Base-by-base conservation (phyloP, 169 alveolate genomes). In the Cryptosporidium baileyi region DNA sequence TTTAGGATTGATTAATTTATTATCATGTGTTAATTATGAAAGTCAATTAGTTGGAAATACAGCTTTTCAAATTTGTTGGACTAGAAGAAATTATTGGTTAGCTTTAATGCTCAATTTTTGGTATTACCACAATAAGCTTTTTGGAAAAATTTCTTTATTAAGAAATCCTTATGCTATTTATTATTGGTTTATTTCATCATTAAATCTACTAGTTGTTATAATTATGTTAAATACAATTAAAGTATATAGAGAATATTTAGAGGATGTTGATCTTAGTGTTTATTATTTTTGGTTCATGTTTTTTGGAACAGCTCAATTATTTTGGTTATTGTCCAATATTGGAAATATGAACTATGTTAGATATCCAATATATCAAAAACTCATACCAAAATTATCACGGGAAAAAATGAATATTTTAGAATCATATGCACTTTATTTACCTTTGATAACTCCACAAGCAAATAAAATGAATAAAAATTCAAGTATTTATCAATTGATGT, bases 141-240 rank as follows among this genome's bases (percentile, higher is more conserved):
- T 90, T 36, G 92, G 92, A 59, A 81, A 57, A 17, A 82, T 88
- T 45, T 60, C 90, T 26, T 44, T 81, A 36, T 62, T 91, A 54
- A 82, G 85, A 81, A 89, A 89, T n/a, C 82, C 89, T 47, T 91
- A 90, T 80, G 94, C 92, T 15, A 60, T 81, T 19, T 89, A 88
- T 44, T 91, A 90, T 43, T 91, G 95, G 95, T 80, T 81, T 61
- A 65, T 90, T 62, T 81, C 93, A 32, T 24, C 91, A 30, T 43
- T 89, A 43, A 91, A 90, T 59, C 36, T 91, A 13, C 51, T 74
- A 28, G 60, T 91, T n/a, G 85, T 51, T 32, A 38, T 52, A 38
- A 74, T 74, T 17, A 74, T 74, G 85, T 54, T 51, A 19, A 74
- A 60, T 40, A 74, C 85, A 11, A 60, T 74, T 13, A 74, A 57